Base-by-base conservation (phyloP, 352 stramenopile genomes). In the Phytopythium delawarense region DNA sequence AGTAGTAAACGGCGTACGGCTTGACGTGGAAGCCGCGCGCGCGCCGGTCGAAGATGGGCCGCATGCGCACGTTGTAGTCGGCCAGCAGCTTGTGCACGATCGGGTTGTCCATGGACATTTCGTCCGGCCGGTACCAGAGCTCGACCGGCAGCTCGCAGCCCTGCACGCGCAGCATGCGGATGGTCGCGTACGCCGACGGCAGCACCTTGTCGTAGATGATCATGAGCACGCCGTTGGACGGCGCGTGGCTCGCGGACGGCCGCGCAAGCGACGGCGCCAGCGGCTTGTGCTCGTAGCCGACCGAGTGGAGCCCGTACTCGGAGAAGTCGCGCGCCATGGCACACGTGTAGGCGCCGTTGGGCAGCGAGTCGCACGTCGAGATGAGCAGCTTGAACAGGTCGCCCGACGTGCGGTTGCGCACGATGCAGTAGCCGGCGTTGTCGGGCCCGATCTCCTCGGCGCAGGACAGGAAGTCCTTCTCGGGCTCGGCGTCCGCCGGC, bases 1-100 rank as follows among this genome's bases (percentile, higher is more conserved):
- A 91, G 72, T 96, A 94, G 70, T 91, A 96, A 2, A 94, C 74
- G 9, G 87, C 87, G 53, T 93, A 90, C 18, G 80, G 81, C 68
- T 96, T 96, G 30, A 91, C 82, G 59, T 92, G 78, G 59, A 93
- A 96, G 2, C 81, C 81, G 65, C 78, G 84, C 9, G 84, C 83
- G 18, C 81, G 79, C 32, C 72, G 69, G 58, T 96, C 87, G 34
- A 90, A 89, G 52, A 96, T 96, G 34, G 80, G 77, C 2, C 85
- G 79, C 78, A 96, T 80, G 39, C 75, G 77, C 57, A 94, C 87
- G 53, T 90, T 88, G 53, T 77, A 92, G 20, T 89, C 69, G 4
- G 72, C 72, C 57, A 92, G 57, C 23, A 96, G 65, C 30, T 77
- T 73, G 58, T 89, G 76, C 54, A 94, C 72, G 56, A 96, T 86